Base-by-base conservation (phyloP, 768 basidiomycete genomes). In the Mycena olivaceomarginata region DNA sequence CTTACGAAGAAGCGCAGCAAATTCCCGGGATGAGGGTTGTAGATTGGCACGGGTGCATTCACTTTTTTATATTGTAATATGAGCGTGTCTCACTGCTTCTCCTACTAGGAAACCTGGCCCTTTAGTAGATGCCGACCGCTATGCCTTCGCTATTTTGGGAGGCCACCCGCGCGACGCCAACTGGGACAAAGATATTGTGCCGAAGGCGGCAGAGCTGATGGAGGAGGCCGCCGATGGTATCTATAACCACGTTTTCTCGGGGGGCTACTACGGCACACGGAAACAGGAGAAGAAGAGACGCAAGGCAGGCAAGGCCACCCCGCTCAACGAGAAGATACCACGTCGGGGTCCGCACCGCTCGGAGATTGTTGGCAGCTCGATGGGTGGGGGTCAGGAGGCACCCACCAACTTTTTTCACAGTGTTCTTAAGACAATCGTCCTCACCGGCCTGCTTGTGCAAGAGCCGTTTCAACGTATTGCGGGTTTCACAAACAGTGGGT, bases 361-460 rank as follows among this genome's bases (percentile, higher is more conserved):
- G 0, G 13, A 72, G 22, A 65, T n/a, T 5, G 10, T 43, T 2
- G 71, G 71, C 12, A 18, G 7, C 15, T 72, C 71, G 0, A 72
- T 72, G 71, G 71, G 71, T 4, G 71, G 71, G 2, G 71, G n/a
- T 2, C 71, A 72, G 22, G 71, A 72, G 22, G 5, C 48, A 0
- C 71, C 71, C 4, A 25, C 4, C 4, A 12, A 20, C 1, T 65
- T 37, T 18, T 71, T 65, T n/a, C 39, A 65, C n/a, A 41, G 6
- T 2, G 13, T 46, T 15, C 77, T 39, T 72, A 72, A 39, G 6
- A 12, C 39, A 4, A 39, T 65, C 22, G 7, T 72, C 8, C 40
- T 72, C 11, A 40, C 63, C 13, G 62, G 62, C 0, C 48, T 51
- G 48, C 31, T 31, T 3, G 31, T 3, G 31, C 31, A 31, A 31